Evolutionary conservation across 495 filamentous ascomycete genomes (phyloP).

Genomic region (Penicillium ochrochloron): DNA sequence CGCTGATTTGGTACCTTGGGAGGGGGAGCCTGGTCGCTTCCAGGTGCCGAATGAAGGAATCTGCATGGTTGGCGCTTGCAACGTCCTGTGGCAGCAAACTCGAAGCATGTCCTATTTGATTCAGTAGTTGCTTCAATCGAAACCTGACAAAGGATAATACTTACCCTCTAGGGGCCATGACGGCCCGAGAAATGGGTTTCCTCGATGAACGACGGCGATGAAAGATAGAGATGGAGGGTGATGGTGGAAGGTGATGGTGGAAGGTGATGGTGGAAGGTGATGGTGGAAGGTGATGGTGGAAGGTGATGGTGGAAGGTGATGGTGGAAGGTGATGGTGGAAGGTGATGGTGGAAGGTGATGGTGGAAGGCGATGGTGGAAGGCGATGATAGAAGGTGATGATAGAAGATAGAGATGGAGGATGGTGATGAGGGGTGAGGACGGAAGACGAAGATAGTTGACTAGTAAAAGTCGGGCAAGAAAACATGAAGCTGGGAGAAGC

Average conservation of each 20-base stretch:
- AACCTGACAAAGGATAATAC: neutral
- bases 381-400: neutral
- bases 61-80: neutral
- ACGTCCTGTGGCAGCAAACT: neutral
- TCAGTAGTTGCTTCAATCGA: neutral
- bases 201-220: too few species aligned
- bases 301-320: too few species aligned
- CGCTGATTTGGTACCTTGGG: neutral
- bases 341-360: too few species aligned
- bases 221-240: too few species aligned
- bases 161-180: neutral
- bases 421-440: too few species aligned
- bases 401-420: neutral
- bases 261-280: too few species aligned
- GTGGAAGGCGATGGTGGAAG: too few species aligned
- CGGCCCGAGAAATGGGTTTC: neutral
- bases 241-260: too few species aligned
- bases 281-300: too few species aligned
- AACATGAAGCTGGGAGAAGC: neutral
- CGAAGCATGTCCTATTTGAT: neutral
- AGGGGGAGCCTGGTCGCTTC: neutral
- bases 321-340: too few species aligned
- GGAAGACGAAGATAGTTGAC: neutral
- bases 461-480: neutral
- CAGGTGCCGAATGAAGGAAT: neutral